Evolutionary conservation across 1,139 yeast species (phyloP), one percentile per base, ranked within the genome.

Genomic region (Debaryomycetaceae sp.): DNA sequence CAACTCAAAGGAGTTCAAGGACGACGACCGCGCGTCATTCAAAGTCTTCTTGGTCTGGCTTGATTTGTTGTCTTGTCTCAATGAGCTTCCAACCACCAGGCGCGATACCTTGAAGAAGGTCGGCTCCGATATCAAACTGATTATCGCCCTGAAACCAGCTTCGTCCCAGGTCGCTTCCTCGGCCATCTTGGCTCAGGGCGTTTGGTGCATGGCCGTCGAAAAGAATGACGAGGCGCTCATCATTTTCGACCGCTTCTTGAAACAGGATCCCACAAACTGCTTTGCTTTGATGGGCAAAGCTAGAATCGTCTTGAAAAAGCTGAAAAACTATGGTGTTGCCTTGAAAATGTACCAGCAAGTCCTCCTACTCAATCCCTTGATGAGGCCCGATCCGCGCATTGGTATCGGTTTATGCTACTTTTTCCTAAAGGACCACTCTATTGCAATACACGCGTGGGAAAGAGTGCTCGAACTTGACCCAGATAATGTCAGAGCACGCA

Each of bases 401-500:
- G 99, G 98, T 15, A 77, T 90, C 39, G 99, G 98, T 25, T 62
- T 90, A 42, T 87, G 97, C 53, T 87, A 78, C 49, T 90, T 96
- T 96, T 73, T 75, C 37, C 60, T 90, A 35, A 79, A 78, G 32
- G 95, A 85, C 48, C 71, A 73, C 38, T 68, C 68, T 27, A 71
- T 85, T 63, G 97, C 98, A 1, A 48, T 69, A 7, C 62, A 61
- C 27, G 77, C 97, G 1, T 92, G 97, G 97, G 69, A 73, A 39
- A 70, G 97, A 44, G 66, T 85, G 2, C 56, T 77, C 26, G 82
- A 79, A 46, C 55, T 87, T 29, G 72, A 81, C 37, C 73, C 79
- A 4, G 47, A 56, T 13, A 74, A 76, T 40, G 48, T 63, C n/a
- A 70, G 74, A 32, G 86, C 86, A 4, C 70, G 71, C 30, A 57